A percentile compares a stretch with the other conserved stretches of the same genome.
Conservation (phyloP, 2,329 filamentous ascomycete species). For the Fusarium bactridioides region DNA sequence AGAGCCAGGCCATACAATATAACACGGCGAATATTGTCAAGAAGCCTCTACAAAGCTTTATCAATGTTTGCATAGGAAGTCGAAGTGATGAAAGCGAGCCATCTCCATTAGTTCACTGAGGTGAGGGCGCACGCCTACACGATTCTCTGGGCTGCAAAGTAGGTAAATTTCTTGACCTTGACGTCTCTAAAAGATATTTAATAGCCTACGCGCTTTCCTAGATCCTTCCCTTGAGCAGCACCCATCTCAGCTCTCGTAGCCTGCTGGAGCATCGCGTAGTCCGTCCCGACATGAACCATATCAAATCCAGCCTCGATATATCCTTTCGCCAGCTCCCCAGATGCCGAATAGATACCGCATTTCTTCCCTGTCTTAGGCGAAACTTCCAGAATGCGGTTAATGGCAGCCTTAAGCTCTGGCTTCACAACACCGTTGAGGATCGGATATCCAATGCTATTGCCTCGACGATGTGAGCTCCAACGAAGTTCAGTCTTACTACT, state of each 20-base stretch:
- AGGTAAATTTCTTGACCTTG: not conserved
- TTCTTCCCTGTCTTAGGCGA: not conserved
- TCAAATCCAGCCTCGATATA: slow-evolving; percentile 3
- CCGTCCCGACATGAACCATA: slow-evolving; percentile 10
- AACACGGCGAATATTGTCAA: slow-evolving; percentile 57
- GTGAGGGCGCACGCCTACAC: not conserved
- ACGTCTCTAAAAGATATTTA: not conserved
- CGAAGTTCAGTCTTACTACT: fast-evolving
- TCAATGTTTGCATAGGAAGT: not conserved
- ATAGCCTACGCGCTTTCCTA: not conserved
- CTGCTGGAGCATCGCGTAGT: not conserved
- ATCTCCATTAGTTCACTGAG: not conserved
- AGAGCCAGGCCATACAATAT: slow-evolving; percentile 60
- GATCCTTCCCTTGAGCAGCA: not conserved
- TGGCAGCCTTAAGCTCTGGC: not conserved
- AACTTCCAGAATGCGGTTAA: not conserved
- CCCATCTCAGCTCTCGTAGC: not conserved
- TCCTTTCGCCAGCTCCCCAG: not conserved
- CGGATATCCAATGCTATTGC: slow-evolving; percentile 10
- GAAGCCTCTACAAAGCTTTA: slow-evolving; percentile 48
- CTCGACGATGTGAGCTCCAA: not conserved
- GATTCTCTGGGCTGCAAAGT: not conserved
- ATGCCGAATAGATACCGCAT: slow-evolving; percentile 1
- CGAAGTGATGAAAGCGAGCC: not conserved
- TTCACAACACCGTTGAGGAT: slow-evolving; percentile 3